These are phyloP conservation scores for Talaromyces proteolyticus DNA, from an alignment of 495 filamentous ascomycete species.

Conservation along the genomic window DNA sequence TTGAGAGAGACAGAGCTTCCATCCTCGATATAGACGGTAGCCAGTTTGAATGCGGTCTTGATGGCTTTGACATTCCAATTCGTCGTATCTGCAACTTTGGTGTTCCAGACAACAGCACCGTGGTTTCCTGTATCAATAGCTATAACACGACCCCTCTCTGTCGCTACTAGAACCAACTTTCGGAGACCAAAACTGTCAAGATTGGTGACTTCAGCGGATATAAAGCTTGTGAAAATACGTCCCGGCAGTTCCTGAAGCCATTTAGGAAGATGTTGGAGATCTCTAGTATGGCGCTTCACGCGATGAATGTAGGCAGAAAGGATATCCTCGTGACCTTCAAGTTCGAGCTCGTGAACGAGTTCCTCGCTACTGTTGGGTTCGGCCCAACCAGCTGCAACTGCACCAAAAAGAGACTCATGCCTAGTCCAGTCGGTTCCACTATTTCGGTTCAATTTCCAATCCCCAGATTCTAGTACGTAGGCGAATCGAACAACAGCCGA, in stretches of 20 bases:
- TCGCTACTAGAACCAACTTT: slow-evolving; percentile 77
- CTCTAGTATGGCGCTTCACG: slow-evolving; percentile 71
- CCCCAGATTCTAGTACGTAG: slow-evolving; percentile 60
- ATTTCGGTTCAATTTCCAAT: slow-evolving; percentile 81
- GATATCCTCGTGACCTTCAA: slow-evolving; percentile 78
- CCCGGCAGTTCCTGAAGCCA: slow-evolving; percentile 62
- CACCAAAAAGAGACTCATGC: slow-evolving; percentile 71
- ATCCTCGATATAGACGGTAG: slow-evolving; percentile 52
- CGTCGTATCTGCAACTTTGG: slow-evolving; percentile 48
- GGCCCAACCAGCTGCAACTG: slow-evolving; percentile 71
- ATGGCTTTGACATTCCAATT: slow-evolving; percentile 68
- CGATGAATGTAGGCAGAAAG: slow-evolving; percentile 80
- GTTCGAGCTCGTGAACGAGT: slow-evolving; percentile 72
- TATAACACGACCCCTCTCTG: slow-evolving; percentile 70
- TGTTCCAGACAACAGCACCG: slow-evolving; percentile 70
- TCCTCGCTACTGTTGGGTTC: slow-evolving; percentile 63
- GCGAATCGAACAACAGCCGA: slow-evolving; percentile 73
- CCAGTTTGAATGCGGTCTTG: slow-evolving; percentile 47
- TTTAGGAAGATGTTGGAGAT: slow-evolving; percentile 72
- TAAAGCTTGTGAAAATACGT: slow-evolving; percentile 63
- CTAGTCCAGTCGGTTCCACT: slow-evolving; percentile 76
- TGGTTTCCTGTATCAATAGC: slow-evolving; percentile 71
- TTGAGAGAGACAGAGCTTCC: slow-evolving; percentile 53
- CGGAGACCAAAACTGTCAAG: slow-evolving; percentile 83
- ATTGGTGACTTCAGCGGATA: slow-evolving; percentile 51